Evolutionary conservation across 1,284 basidiomycete species (phyloP).

Genomic region (Cryptococcus floricola): DNA sequence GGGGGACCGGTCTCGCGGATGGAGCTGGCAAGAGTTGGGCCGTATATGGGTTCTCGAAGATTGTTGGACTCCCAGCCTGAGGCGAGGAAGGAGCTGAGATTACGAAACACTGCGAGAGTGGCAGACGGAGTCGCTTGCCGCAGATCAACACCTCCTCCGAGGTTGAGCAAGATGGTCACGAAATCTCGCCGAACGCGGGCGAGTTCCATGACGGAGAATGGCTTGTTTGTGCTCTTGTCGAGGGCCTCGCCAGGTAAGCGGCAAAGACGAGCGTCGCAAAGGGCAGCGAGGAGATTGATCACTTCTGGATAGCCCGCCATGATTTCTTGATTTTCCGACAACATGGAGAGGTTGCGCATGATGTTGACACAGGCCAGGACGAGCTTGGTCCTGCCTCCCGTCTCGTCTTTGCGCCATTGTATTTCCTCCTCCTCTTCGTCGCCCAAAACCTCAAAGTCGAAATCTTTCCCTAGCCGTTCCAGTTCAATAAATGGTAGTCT

Average conservation of each 20-base stretch:
- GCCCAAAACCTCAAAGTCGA: slow-evolving; percentile 67
- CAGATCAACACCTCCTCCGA: slow-evolving; percentile 57
- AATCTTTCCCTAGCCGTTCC: slow-evolving; percentile 79
- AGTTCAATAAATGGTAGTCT: slow-evolving; percentile 78
- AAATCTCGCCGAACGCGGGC: slow-evolving; percentile 73
- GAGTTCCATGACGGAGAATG: slow-evolving; percentile 65
- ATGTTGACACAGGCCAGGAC: slow-evolving; percentile 73
- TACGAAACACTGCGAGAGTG: slow-evolving; percentile 59
- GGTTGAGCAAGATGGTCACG: slow-evolving; percentile 66
- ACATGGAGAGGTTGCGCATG: slow-evolving; percentile 75
- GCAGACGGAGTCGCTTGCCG: slow-evolving; percentile 46
- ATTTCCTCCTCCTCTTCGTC: slow-evolving; percentile 51
- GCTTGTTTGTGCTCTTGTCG: slow-evolving; percentile 26
- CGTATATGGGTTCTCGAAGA: slow-evolving; percentile 55
- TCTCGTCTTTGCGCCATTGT: slow-evolving; percentile 12
- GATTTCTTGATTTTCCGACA: slow-evolving; percentile 66
- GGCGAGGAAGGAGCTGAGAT: slow-evolving; percentile 68
- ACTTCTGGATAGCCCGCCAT: slow-evolving; percentile 65
- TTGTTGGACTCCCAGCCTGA: slow-evolving; percentile 54
- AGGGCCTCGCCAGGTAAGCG: slow-evolving; percentile 45
- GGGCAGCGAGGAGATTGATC: slow-evolving; percentile 63
- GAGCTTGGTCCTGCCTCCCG: slow-evolving; percentile 52
- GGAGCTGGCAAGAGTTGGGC: slow-evolving; percentile 16
- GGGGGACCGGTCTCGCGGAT: slow-evolving; percentile 25
- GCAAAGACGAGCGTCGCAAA: slow-evolving; percentile 56